Evolutionary conservation across 306 rosid genomes (phyloP), one percentile per base, ranked within the genome.

Genomic region (Crotalaria pallida): DNA sequence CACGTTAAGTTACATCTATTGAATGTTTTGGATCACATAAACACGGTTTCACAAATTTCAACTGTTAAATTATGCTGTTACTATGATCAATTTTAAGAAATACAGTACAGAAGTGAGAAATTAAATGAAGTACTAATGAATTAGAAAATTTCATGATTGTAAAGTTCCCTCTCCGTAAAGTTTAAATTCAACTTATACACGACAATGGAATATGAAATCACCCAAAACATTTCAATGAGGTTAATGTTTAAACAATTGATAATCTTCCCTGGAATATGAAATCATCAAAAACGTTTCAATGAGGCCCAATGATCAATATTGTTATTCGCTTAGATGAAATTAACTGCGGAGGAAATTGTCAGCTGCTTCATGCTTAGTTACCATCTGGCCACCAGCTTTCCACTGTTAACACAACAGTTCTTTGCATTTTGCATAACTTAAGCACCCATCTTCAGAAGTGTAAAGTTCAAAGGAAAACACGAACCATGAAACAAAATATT

Each of bases 311-410:
- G 50, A 56, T 43, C 11, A 21, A 12, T 29, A 10, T 52, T 31
- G 69, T 12, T 56, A 45, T 73, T 45, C 13, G 45, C 73, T 64
- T 77, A 70, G 72, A 27, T 21, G 43, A 62, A 29, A 15, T 53
- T 53, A 52, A 33, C 67, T 15, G 19, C 61, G 1, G 11, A 66
- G 15, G 41, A 69, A 29, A 69, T 29, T 19, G 44, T 10, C 58
- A 29, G 27, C 45, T 53, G 31, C 44, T 61, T 21, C 62, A 5
- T 15, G 44, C 29, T 9, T 22, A 63, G 62, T 60, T 67, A 61
- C 60, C 50, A 59, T 61, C 41, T 10, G 50, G 67, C 47, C 62
- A 49, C 27, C 29, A 15, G 27, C 23, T 67, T 17, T 13, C 62
- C 38, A 11, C 58, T 38, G 56, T 48, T 48, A 75, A 11, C 74